phyloP scores from a whole-genome alignment of 1,284 basidiomycete genomes.

The Sanghuangporus weigelae region DNA sequence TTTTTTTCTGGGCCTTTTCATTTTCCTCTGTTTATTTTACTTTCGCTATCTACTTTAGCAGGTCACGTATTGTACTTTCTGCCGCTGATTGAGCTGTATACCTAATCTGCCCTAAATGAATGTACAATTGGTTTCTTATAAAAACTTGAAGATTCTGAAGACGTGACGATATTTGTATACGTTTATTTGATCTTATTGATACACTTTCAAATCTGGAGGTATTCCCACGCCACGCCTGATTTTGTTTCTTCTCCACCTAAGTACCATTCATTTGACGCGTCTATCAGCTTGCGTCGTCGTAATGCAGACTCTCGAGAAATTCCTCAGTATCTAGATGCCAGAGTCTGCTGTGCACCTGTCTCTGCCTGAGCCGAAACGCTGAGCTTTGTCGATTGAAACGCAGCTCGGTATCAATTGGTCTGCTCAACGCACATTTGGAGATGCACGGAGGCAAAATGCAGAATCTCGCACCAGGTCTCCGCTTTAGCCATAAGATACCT shows the following conservation, averaged over 20 bases:
- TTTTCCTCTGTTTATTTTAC: neutral
- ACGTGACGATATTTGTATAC: neutral
- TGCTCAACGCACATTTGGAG: too few species aligned
- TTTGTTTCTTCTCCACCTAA: neutral
- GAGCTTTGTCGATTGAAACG: too few species aligned
- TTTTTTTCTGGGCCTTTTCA: neutral
- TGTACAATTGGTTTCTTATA: neutral
- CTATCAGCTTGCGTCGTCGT: neutral
- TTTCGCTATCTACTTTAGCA: neutral
- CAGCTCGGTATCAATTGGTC: too few species aligned
- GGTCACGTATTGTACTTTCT: neutral
- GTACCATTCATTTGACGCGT: neutral
- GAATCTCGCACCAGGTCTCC: too few species aligned
- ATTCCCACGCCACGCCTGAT: neutral
- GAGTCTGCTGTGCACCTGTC: too few species aligned
- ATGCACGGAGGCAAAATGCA: too few species aligned
- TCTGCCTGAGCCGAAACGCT: too few species aligned
- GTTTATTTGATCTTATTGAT: neutral
- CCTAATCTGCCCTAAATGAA: neutral
- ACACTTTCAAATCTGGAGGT: neutral
- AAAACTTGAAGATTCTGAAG: neutral
- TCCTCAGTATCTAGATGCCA: too few species aligned
- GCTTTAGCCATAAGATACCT: too few species aligned
- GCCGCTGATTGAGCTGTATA: neutral
- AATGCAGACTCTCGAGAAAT: too few species aligned